phyloP scores from a whole-genome alignment of 768 basidiomycete genomes.

The Coprinopsis sp. region DNA sequence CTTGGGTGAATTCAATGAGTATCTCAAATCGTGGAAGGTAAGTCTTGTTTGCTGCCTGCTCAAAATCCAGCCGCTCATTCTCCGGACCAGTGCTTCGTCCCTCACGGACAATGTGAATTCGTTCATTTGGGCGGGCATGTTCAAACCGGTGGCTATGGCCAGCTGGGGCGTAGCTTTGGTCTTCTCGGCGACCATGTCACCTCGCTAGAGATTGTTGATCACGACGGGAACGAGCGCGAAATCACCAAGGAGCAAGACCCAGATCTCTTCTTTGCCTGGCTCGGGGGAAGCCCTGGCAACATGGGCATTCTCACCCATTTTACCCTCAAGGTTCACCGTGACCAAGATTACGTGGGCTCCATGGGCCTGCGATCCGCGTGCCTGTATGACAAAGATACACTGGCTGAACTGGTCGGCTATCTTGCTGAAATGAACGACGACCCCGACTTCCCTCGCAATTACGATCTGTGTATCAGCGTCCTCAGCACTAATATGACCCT shows the following conservation, averaged over 20 bases:
- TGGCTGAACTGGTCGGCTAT: slow-evolving; percentile 4
- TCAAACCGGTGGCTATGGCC: too few relatives aligned
- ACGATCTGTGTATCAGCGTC: slow-evolving; percentile 11
- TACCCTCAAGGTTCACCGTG: slow-evolving; percentile 8
- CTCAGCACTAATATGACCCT: not conserved
- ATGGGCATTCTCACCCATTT: slow-evolving; percentile 12
- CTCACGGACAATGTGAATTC: slow-evolving; percentile 7
- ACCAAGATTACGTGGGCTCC: slow-evolving; percentile 8
- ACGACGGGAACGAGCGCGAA: slow-evolving; percentile 4
- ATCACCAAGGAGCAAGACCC: slow-evolving; percentile 4
- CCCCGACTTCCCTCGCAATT: slow-evolving; percentile 9
- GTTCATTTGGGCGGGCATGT: slow-evolving; percentile 11
- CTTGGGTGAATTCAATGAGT: slow-evolving; percentile 8
- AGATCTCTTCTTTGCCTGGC: too few relatives aligned
- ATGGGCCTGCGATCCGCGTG: slow-evolving; percentile 4
- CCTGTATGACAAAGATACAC: slow-evolving; percentile 7
- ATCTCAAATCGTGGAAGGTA: slow-evolving; percentile 2
- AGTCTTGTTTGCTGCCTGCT: not conserved
- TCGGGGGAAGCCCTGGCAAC: too few relatives aligned
- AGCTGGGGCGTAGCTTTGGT: too few relatives aligned
- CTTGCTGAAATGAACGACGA: slow-evolving; percentile 10
- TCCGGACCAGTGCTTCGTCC: slow-evolving; percentile 6
- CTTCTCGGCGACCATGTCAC: too few relatives aligned
- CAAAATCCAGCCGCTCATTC: not conserved
- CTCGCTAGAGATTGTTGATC: slow-evolving; percentile 8